These are phyloP conservation scores for Cyberlindnera mycetangii DNA, from an alignment of 805 yeast genomes.

Conservation along the genomic window DNA sequence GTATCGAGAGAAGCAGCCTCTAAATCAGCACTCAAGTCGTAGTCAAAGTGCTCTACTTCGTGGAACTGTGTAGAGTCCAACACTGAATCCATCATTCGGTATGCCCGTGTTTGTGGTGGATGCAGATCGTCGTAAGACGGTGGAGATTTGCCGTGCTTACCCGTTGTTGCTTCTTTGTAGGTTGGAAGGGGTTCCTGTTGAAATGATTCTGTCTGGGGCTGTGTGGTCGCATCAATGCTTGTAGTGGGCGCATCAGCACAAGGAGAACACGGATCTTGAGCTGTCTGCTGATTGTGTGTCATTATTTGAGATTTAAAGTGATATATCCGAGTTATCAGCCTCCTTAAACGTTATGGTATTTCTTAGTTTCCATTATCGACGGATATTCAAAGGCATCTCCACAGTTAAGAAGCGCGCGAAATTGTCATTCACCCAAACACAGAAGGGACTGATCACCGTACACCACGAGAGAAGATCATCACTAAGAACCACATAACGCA, in stretches of 20 bases:
- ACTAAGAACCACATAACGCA: background rate
- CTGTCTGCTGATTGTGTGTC: background rate
- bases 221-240: background rate
- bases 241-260: background rate
- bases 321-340: too few relatives aligned
- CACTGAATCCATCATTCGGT: conserved; percentile 12
- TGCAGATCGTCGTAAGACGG: background rate
- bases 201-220: background rate
- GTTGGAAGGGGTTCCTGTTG: background rate
- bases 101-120: conserved; percentile 1
- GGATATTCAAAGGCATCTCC: too few relatives aligned
- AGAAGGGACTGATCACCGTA: background rate
- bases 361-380: too few relatives aligned
- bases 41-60: conserved; percentile 20
- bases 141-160: background rate
- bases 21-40: conserved; percentile 12
- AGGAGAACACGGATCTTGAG: background rate
- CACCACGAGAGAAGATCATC: background rate
- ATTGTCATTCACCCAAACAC: background rate
- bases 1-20: conserved; percentile 12
- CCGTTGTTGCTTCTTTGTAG: background rate
- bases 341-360: too few relatives aligned
- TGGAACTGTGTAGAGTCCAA: conserved; percentile 17
- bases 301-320: too few relatives aligned
- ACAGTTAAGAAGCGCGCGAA: background rate